phyloP scores from a whole-genome alignment of 305 asterid species.

The Rubia tinctorum region DNA sequence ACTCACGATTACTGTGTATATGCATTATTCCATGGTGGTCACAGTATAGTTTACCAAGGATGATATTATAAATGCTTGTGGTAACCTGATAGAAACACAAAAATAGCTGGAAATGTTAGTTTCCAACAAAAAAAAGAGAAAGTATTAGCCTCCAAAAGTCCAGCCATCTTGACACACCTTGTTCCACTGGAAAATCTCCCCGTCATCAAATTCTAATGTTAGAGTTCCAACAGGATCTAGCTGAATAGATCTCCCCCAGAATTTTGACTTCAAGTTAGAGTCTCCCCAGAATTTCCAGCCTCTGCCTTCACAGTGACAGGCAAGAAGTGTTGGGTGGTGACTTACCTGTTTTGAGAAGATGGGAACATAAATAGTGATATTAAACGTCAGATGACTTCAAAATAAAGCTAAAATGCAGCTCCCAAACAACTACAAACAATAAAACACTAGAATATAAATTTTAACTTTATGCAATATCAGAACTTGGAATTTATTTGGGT shows the following conservation, averaged over 20 bases:
- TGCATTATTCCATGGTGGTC: constrained; percentile 93
- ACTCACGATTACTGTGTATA: constrained; percentile 69
- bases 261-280: constrained; percentile 79
- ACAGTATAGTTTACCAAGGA: constrained; percentile 85
- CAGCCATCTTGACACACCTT: constrained; percentile 44
- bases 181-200: constrained; percentile 92
- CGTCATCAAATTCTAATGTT: constrained; percentile 81
- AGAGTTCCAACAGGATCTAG: constrained; percentile 90
- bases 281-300: constrained; percentile 97
- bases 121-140: background rate
- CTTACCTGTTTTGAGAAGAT: constrained; percentile 65
- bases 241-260: constrained; percentile 97
- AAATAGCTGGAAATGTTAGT: constrained; percentile 7
- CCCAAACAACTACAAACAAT: background rate
- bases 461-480: background rate
- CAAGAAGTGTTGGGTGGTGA: constrained; percentile 95
- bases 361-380: background rate
- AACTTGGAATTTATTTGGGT: constrained; percentile 9
- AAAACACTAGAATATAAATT: constrained; percentile 6
- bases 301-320: constrained; percentile 93
- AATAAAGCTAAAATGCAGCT: background rate
- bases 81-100: constrained; percentile 60
- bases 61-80: constrained; percentile 79
- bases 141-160: constrained; percentile 2
- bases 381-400: background rate